Percentiles rank a stretch among this genome's conserved stretches.
Conservation (phyloP, 225 moss, liverwort and hornwort species). For the Polytrichum commune region DNA sequence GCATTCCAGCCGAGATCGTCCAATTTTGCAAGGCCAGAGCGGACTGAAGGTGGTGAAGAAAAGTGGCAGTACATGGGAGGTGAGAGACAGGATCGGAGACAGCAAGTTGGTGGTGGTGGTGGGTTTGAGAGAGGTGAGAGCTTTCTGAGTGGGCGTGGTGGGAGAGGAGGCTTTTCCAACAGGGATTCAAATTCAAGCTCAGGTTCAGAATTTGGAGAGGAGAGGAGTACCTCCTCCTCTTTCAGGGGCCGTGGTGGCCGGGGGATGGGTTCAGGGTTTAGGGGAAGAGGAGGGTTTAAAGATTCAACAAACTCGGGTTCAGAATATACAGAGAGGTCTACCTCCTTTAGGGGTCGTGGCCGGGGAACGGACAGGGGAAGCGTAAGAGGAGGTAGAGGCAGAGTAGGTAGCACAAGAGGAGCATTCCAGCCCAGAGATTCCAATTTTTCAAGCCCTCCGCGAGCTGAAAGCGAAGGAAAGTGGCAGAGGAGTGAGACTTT, state of each 20-base stretch:
- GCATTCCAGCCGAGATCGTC: conserved; percentile 3
- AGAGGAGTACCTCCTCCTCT: not conserved
- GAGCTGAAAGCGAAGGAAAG: conserved; percentile 51
- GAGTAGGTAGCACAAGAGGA: not conserved
- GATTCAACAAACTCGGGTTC: not conserved
- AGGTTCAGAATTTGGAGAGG: not conserved
- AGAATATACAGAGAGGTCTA: not conserved
- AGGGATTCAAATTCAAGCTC: not conserved
- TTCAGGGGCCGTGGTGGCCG: conserved; percentile 1
- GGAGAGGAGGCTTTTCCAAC: not conserved
- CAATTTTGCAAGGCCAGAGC: conserved; percentile 14
- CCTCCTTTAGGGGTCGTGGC: not conserved
- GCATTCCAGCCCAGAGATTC: conserved; percentile 4
- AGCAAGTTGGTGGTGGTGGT: not conserved
- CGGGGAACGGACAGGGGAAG: not conserved
- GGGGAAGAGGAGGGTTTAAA: conserved; percentile 1
- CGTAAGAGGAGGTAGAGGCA: not conserved
- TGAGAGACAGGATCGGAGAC: conserved; percentile 17
- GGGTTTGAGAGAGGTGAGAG: not conserved
- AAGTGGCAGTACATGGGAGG: conserved; percentile 2
- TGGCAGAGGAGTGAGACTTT: conserved; percentile 24
- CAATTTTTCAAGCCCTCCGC: conserved; percentile 14
- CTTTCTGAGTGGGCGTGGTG: not conserved
- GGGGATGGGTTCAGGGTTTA: conserved; percentile 1
- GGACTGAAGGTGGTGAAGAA: not conserved